Percentiles rank a stretch among this genome's conserved stretches.
Evolutionary conservation across 129 eudicot genomes (phyloP).

Genomic region (Escallonia rubra): DNA sequence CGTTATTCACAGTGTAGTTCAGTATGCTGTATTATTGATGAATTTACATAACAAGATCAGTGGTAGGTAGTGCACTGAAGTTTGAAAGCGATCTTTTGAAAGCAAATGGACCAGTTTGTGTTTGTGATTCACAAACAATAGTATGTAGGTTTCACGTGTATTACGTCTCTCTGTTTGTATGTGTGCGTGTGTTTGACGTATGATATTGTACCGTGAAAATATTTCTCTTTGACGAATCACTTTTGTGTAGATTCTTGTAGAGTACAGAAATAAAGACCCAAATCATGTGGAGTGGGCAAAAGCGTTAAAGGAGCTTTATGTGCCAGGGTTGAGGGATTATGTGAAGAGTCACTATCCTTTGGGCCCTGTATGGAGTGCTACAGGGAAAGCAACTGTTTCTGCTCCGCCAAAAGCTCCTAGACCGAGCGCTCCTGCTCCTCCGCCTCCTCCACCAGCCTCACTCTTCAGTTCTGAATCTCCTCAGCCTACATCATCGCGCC

Average conservation of each 20-base stretch:
- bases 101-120: too few relatives aligned
- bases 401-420: conserved; percentile 54
- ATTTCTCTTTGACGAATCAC: too few relatives aligned
- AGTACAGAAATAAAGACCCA: conserved; percentile 79
- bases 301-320: conserved; percentile 82
- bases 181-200: too few relatives aligned
- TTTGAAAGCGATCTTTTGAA: too few relatives aligned
- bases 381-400: conserved; percentile 41
- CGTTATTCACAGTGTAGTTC: too few relatives aligned
- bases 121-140: too few relatives aligned
- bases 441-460: conserved; percentile 80
- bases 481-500: conserved; percentile 58
- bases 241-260: conserved; percentile 62
- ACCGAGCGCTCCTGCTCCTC: conserved; percentile 66
- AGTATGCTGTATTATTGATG: too few relatives aligned
- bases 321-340: conserved; percentile 94
- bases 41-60: too few relatives aligned
- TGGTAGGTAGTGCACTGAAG: too few relatives aligned
- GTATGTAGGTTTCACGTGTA: too few relatives aligned
- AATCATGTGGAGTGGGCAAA: conserved; percentile 94
- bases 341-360: conserved; percentile 78
- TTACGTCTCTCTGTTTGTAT: too few relatives aligned
- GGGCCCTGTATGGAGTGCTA: conserved; percentile 91
- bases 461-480: conserved; percentile 51
- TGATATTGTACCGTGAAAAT: too few relatives aligned